Percentiles rank a stretch among this genome's conserved stretches.
phyloP scores from a whole-genome alignment of 371 early-diverging fungal genomes.

The Fennellomyces sp. region DNA sequence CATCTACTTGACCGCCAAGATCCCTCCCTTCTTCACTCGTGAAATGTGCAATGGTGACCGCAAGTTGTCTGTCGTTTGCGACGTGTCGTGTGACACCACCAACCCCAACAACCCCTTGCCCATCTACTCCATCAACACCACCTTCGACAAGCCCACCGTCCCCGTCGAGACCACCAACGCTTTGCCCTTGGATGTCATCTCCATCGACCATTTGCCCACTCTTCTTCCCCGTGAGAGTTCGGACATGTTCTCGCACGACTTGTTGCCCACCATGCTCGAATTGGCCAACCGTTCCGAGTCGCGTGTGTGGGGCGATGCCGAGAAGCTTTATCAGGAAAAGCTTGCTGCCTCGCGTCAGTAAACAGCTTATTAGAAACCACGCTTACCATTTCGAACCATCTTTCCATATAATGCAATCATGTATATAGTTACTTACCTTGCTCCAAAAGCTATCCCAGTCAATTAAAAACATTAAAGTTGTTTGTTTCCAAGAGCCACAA shows the following conservation, averaged over 20 bases:
- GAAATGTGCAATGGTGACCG: slow-evolving; percentile 75
- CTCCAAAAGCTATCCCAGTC: no score
- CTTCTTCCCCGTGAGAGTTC: slow-evolving; percentile 93
- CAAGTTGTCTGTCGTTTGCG: slow-evolving; percentile 82
- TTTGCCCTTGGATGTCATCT: slow-evolving; percentile 83
- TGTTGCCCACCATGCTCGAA: slow-evolving; percentile 83
- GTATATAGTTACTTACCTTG: no score
- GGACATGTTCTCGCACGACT: slow-evolving; percentile 83
- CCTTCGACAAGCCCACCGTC: slow-evolving; percentile 91
- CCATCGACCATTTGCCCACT: slow-evolving; percentile 97
- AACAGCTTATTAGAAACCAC: no score
- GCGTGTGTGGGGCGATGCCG: slow-evolving; percentile 89
- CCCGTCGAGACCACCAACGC: slow-evolving; percentile 64
- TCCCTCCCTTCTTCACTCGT: slow-evolving; percentile 92
- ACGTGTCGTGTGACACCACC: slow-evolving; percentile 96
- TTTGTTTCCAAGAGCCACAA: no score
- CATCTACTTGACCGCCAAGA: slow-evolving; percentile 90
- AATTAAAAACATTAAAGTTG: no score
- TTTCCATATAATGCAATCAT: neutral
- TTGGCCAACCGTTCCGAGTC: slow-evolving; percentile 63
- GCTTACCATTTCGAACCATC: neutral
- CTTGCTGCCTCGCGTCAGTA: slow-evolving; percentile 44
- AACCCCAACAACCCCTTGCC: slow-evolving; percentile 98
- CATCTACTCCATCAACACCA: slow-evolving; percentile 87
- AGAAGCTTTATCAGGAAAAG: slow-evolving; percentile 81